Evolutionary conservation across 371 early-diverging fungal species (phyloP).

Genomic region (Syncephalastrum contaminatum): DNA sequence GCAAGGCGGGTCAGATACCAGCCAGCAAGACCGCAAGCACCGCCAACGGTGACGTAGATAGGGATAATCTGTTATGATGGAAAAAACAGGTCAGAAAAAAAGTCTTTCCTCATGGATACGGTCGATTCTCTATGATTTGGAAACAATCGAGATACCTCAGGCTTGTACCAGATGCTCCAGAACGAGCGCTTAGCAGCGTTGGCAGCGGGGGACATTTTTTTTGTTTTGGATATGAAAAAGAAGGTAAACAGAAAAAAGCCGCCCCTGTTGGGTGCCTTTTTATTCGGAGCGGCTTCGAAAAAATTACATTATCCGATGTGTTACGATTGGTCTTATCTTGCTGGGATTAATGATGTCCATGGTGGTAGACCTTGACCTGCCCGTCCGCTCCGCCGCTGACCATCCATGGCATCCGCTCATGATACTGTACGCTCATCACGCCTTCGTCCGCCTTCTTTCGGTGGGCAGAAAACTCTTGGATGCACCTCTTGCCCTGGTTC

Average conservation of each 20-base stretch:
- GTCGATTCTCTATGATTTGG: no score
- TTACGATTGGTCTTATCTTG: no score
- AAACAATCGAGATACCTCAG: constrained; percentile 16
- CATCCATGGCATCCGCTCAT: constrained; percentile 63
- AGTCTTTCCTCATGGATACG: no score
- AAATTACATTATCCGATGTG: no score
- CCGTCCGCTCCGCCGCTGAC: constrained; percentile 81
- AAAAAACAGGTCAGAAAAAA: no score
- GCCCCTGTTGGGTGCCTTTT: constrained; percentile 1
- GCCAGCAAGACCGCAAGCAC: constrained; percentile 49
- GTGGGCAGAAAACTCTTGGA: constrained; percentile 81
- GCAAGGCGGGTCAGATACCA: constrained; percentile 51
- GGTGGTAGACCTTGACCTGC: constrained; percentile 62
- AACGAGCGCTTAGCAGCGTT: constrained; percentile 46
- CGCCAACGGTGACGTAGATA: constrained; percentile 47
- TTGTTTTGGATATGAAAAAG: constrained; percentile 7
- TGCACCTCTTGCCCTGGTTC: constrained; percentile 53
- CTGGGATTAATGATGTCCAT: constrained; percentile 23
- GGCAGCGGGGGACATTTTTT: constrained; percentile 42
- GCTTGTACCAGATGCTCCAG: constrained; percentile 57
- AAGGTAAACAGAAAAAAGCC: no score
- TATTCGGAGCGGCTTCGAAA: no score
- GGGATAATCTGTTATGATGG: constrained; percentile 30
- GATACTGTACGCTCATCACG: constrained; percentile 68
- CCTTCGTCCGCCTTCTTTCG: constrained; percentile 79